A percentile compares a stretch with the other conserved stretches of the same genome.
These are phyloP conservation scores for Mucor lusitanicus DNA, from an alignment of 371 early-diverging fungal species.

Conservation along the genomic window DNA sequence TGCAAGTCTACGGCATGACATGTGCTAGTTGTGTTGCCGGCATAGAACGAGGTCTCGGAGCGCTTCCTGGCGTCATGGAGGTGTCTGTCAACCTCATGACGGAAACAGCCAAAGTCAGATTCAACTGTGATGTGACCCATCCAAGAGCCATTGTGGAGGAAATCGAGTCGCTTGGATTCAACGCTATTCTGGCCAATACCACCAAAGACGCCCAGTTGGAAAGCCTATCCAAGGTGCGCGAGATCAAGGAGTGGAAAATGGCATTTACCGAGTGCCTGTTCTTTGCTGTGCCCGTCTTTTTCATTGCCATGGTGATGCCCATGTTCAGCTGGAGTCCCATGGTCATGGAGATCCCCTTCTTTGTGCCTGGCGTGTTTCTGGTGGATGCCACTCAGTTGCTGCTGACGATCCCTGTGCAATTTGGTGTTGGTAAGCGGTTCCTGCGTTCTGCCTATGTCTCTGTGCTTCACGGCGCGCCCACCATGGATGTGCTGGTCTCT, in stretches of 20 bases:
- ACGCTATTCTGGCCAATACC: conserved; percentile 71
- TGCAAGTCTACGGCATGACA: conserved; percentile 93
- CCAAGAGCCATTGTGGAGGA: conserved; percentile 77
- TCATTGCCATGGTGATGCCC: conserved; percentile 85
- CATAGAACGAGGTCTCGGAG: conserved; percentile 70
- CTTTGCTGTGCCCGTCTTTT: conserved; percentile 82
- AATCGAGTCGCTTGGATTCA: conserved; percentile 86
- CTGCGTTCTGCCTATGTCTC: conserved; percentile 81
- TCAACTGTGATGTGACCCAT: not conserved
- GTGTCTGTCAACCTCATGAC: conserved; percentile 78
- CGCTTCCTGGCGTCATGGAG: conserved; percentile 62
- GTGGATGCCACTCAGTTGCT: conserved; percentile 60
- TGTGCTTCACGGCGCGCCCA: conserved; percentile 77
- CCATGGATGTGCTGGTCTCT: conserved; percentile 94
- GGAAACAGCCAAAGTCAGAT: conserved; percentile 53
- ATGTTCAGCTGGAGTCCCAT: conserved; percentile 50
- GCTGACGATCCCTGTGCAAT: conserved; percentile 88
- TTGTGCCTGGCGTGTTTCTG: conserved; percentile 67
- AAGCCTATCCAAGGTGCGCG: conserved; percentile 83
- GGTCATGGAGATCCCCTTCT: conserved; percentile 30
- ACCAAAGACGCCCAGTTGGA: conserved; percentile 81
- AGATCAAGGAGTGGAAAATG: conserved; percentile 80
- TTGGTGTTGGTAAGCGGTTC: conserved; percentile 84
- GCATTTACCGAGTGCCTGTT: conserved; percentile 63
- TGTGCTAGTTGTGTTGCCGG: conserved; percentile 79